A percentile compares a stretch with the other conserved stretches of the same genome.
Conservation (phyloP, 2,329 filamentous ascomycete species). For the Lecanicillium sp. region DNA sequence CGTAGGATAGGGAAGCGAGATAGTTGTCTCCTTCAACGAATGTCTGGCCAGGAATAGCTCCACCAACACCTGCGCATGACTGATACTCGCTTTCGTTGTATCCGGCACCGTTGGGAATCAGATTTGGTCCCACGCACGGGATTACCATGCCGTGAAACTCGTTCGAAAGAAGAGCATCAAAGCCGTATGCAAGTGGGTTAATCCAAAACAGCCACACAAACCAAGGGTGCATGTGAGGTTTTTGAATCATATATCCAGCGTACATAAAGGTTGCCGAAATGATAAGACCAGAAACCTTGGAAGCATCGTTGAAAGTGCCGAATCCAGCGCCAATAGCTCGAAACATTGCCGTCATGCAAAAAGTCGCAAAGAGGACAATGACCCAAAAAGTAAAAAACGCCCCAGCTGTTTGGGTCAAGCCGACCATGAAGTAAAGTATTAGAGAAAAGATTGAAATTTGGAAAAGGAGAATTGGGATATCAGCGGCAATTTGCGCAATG, state of each 20-base stretch:
- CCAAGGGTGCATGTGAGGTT: slow-evolving; percentile 54
- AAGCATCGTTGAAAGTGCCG: slow-evolving; percentile 47
- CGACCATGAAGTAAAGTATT: slow-evolving; percentile 59
- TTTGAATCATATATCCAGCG: slow-evolving; percentile 55
- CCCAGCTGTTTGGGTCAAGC: slow-evolving; percentile 58
- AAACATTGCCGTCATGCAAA: slow-evolving; percentile 53
- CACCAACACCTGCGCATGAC: slow-evolving; percentile 50
- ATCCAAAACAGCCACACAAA: slow-evolving; percentile 57
- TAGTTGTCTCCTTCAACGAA: slow-evolving; percentile 51
- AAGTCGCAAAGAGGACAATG: slow-evolving; percentile 39
- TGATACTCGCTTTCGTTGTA: slow-evolving; percentile 35
- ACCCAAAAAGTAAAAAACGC: slow-evolving; percentile 62
- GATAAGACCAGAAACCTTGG: slow-evolving; percentile 44
- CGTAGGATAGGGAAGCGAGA: slow-evolving; percentile 44
- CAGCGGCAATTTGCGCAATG: slow-evolving; percentile 44
- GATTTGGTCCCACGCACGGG: slow-evolving; percentile 37
- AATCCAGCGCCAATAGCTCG: slow-evolving; percentile 47
- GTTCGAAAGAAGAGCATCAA: slow-evolving; percentile 60
- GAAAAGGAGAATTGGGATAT: slow-evolving; percentile 47
- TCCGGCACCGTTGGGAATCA: slow-evolving; percentile 41
- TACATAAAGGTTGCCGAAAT: slow-evolving; percentile 50
- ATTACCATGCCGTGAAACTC: slow-evolving; percentile 56
- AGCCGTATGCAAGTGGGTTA: slow-evolving; percentile 60
- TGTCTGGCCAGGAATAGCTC: slow-evolving; percentile 39
- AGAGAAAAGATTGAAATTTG: slow-evolving; percentile 51